These are phyloP conservation scores for Tulasnella sp. DNA, from an alignment of 768 basidiomycete species.

Conservation along the genomic window DNA sequence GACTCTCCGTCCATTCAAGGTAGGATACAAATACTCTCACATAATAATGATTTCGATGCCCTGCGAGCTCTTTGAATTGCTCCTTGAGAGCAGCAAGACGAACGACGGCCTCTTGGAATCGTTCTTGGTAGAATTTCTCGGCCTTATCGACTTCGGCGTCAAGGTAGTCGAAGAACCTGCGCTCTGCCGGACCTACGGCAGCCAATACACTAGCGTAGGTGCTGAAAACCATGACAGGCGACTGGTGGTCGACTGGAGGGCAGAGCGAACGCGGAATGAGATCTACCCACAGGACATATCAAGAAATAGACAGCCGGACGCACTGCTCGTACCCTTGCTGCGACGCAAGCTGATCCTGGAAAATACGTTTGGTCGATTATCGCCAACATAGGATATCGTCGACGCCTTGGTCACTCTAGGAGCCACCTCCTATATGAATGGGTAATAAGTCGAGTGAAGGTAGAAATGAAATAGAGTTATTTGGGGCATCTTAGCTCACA, in stretches of 20 bases:
- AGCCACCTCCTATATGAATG: neutral
- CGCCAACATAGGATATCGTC: neutral
- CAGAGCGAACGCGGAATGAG: too few relatives aligned
- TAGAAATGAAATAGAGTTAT: too few relatives aligned
- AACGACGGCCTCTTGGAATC: slow-evolving; percentile 46
- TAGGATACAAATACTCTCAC: slow-evolving; percentile 28
- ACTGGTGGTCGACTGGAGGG: too few relatives aligned
- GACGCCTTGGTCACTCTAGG: neutral
- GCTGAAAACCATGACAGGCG: neutral
- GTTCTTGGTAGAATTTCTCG: slow-evolving; percentile 66
- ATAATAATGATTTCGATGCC: slow-evolving; percentile 51
- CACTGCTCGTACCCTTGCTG: neutral
- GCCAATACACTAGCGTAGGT: neutral
- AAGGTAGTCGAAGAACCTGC: slow-evolving; percentile 63
- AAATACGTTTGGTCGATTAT: neutral
- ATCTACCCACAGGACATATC: neutral
- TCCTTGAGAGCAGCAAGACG: slow-evolving; percentile 39
- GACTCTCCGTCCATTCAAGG: neutral
- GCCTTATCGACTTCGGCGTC: slow-evolving; percentile 78
- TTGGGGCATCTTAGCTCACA: slow-evolving; percentile 3
- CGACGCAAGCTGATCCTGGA: slow-evolving; percentile 4
- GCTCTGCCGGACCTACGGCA: slow-evolving; percentile 48
- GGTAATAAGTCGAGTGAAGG: too few relatives aligned
- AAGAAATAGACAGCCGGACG: neutral
- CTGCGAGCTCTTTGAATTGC: slow-evolving; percentile 65